Evolutionary conservation across 2,329 filamentous ascomycete genomes (phyloP), one percentile per base, ranked within the genome.

Genomic region (Orbilia brochopaga): DNA sequence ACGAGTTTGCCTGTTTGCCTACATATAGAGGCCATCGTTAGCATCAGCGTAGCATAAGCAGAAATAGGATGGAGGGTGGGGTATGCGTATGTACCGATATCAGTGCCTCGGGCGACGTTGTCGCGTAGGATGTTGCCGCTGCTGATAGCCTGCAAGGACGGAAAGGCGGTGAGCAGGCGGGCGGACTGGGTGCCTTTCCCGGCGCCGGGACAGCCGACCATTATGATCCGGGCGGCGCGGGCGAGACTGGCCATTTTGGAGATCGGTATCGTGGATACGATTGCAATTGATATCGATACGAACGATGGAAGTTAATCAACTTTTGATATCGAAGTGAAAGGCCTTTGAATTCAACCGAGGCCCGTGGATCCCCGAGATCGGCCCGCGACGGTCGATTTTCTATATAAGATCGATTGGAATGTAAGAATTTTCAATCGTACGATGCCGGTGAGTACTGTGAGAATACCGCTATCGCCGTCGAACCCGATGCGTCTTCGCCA

Each of bases 181-280:
- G 96, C 90, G 57, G 91, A 91, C 82, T 99, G 94, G 1, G 94
- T 99, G 74, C 93, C 94, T 80, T 99, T 99, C 74, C 94, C 94
- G 65, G 96, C 94, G 67, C 92, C 92, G n/a, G 94, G 94, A 58
- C 93, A 92, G 76, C 94, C 94, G 77, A 99, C 87, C 75, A 99
- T 87, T 78, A 99, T 97, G 74, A 97, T 88, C 74, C 94, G 90
- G 61, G 94, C 94, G 66, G 94, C 93, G 24, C 67, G 67, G 23
- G 60, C 55, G 32, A 72, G 51, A 1, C 40, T 27, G 54, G 51
- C 42, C 60, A 65, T 72, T 19, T 48, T 24, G 52, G n/a, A 24
- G 23, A n/a, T n/a, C n/a, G n/a, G n/a, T n/a, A n/a, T n/a, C n/a
- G n/a, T n/a, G n/a, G n/a, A n/a, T n/a, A n/a, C n/a, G n/a, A n/a